Evolutionary conservation across 257 asterid genomes (phyloP).

Genomic region (Mitragyna speciosa): DNA sequence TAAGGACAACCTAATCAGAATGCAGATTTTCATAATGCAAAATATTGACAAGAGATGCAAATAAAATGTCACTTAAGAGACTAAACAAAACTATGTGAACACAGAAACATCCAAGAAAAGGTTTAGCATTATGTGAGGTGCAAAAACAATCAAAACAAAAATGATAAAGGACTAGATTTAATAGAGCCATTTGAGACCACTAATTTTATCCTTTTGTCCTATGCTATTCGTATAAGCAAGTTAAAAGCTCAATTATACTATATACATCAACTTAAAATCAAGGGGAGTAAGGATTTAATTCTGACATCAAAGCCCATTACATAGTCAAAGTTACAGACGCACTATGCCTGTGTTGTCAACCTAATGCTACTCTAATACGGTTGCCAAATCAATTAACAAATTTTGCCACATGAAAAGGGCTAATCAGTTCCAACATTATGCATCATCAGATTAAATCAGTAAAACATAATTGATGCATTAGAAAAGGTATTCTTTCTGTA

Average conservation of each 20-base stretch:
- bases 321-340: not conserved
- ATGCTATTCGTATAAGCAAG: not conserved
- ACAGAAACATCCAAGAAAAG: not conserved
- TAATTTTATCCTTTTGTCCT: not conserved
- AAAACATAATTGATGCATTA: not conserved
- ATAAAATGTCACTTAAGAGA: not conserved
- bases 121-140: not conserved
- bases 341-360: not conserved
- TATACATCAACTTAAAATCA: not conserved
- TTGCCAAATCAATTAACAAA: not conserved
- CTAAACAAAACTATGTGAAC: not conserved
- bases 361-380: not conserved
- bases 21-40: not conserved
- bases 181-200: not conserved
- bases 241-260: not conserved
- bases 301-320: not conserved
- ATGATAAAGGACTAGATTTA: not conserved
- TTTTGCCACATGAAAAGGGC: not conserved
- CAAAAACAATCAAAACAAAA: not conserved
- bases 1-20: conserved; percentile 10
- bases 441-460: not conserved
- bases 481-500: not conserved
- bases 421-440: not conserved
- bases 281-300: not conserved
- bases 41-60: not conserved